A percentile compares a stretch with the other conserved stretches of the same genome.
These are phyloP conservation scores for Suillus sp. DNA, from an alignment of 768 basidiomycete genomes.

Conservation along the genomic window DNA sequence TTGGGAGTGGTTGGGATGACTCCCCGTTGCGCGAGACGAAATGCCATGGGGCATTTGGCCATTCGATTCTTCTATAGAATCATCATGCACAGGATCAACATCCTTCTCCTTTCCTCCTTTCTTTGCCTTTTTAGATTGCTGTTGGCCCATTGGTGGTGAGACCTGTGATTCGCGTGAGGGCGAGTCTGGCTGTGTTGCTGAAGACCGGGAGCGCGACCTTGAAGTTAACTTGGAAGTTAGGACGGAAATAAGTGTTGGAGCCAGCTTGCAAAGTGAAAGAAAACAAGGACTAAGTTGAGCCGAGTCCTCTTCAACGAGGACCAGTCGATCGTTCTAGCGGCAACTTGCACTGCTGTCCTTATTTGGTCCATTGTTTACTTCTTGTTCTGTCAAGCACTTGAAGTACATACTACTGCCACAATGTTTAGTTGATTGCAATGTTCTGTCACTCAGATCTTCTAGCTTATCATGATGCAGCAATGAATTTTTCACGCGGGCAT, in stretches of 20 bases:
- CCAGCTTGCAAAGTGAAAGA: constrained; percentile 57
- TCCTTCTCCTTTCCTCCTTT: constrained; percentile 69
- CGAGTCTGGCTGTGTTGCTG: constrained; percentile 65
- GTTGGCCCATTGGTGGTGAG: constrained; percentile 74
- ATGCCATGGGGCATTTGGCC: constrained; percentile 41
- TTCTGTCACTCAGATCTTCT: neutral
- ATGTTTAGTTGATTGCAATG: too few species aligned
- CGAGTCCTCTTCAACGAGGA: constrained; percentile 28
- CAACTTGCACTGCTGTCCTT: constrained; percentile 27
- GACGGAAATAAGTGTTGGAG: constrained; percentile 78
- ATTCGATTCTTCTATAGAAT: constrained; percentile 42
- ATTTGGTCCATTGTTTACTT: constrained; percentile 38
- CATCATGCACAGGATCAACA: constrained; percentile 49
- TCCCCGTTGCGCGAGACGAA: constrained; percentile 46
- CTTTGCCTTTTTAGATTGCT: constrained; percentile 81
- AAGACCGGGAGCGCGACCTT: constrained; percentile 73
- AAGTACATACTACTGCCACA: neutral
- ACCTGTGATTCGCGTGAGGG: constrained; percentile 39
- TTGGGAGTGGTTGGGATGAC: constrained; percentile 42
- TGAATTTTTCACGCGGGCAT: constrained; percentile 32
- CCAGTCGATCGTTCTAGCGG: constrained; percentile 24
- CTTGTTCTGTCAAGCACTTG: constrained; percentile 3
- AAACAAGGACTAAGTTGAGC: constrained; percentile 7
- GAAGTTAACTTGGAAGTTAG: constrained; percentile 66
- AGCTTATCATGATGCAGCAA: constrained; percentile 13